Evolutionary conservation across 768 basidiomycete genomes (phyloP), one percentile per base, ranked within the genome.

Genomic region (Russula earlei): DNA sequence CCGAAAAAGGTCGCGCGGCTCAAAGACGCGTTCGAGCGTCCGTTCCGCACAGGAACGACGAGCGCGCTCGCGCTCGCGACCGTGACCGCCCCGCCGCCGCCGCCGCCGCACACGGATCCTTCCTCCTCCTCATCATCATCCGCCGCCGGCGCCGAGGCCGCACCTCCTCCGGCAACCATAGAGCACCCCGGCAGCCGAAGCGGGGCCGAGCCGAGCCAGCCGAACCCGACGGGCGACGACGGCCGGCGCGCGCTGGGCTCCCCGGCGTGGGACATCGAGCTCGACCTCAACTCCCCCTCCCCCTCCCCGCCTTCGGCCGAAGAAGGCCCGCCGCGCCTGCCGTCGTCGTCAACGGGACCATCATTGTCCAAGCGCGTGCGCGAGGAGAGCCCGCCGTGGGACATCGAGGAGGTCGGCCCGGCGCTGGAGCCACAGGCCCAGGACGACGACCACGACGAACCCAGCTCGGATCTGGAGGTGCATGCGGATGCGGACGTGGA

Each of bases 1-100:
- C 88, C 89, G 60, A 84, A 93, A 46, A 98, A 98, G 69, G 93
- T 95, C 55, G 87, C 81, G 64, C 84, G 94, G 40, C 77, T 97
- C 33, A 84, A 85, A 63, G 94, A 91, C 54, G 90, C 93, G 0
- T 94, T 99, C 70, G 84, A 88, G 54, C 85, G 87, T 56, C 91
- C 91, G 0, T 87, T 99, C 69, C 77, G 85, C 49, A 84, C 87
- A 55, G 75, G 78, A 51, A 74, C 80, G 7, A 83, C 85, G 2
- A 77, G 72, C 43, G 70, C 71, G 29, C 17, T 45, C 49, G 47
- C 20, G 29, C 38, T n/a, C 27, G 63, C 58, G n/a, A n/a, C n/a
- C n/a, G n/a, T n/a, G n/a, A n/a, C n/a, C n/a, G n/a, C n/a, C n/a
- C n/a, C n/a, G n/a, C n/a, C n/a, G n/a, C n/a, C n/a, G n/a, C n/a